phyloP scores from a whole-genome alignment of 2,329 filamentous ascomycete species.

The Graphilbum sp. region DNA sequence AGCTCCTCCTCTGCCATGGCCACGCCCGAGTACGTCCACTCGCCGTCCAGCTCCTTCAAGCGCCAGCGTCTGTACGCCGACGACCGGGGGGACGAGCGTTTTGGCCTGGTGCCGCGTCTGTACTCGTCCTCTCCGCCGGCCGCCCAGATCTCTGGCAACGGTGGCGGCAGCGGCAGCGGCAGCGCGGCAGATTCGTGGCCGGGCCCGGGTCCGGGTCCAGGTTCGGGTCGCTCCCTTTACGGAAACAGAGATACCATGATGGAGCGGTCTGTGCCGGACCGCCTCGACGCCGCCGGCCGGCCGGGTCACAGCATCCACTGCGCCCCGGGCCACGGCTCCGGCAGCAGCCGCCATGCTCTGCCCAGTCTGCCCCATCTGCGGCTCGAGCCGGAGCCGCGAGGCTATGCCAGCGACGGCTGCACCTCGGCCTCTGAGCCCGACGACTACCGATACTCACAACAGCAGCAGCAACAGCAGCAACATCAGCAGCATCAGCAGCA shows the following conservation, averaged over 20 bases:
- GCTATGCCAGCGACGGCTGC: conserved; percentile 20
- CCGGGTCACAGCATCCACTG: neutral
- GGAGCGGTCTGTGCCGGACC: no score
- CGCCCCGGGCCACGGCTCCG: neutral
- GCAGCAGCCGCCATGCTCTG: conserved; percentile 10
- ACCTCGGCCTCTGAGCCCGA: neutral
- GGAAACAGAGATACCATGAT: no score
- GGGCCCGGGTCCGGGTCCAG: no score
- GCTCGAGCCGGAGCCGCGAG: conserved; percentile 20
- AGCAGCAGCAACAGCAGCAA: neutral
- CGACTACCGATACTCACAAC: neutral
- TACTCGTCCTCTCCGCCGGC: conserved; percentile 14
- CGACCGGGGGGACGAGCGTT: conserved; percentile 22
- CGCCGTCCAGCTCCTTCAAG: conserved; percentile 27
- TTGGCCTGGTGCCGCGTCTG: conserved; percentile 29
- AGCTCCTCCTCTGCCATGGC: conserved; percentile 14
- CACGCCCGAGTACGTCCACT: conserved; percentile 30
- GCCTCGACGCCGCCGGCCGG: neutral
- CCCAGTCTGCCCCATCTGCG: conserved; percentile 24
- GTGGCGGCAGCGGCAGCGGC: no score
- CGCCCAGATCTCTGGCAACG: no score
- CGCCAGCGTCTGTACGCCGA: conserved; percentile 28
- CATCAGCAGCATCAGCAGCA: neutral
- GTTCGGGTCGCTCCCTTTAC: no score
- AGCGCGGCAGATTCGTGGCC: no score